phyloP scores from a whole-genome alignment of 257 asterid genomes.

The Solanum chiquidenum region DNA sequence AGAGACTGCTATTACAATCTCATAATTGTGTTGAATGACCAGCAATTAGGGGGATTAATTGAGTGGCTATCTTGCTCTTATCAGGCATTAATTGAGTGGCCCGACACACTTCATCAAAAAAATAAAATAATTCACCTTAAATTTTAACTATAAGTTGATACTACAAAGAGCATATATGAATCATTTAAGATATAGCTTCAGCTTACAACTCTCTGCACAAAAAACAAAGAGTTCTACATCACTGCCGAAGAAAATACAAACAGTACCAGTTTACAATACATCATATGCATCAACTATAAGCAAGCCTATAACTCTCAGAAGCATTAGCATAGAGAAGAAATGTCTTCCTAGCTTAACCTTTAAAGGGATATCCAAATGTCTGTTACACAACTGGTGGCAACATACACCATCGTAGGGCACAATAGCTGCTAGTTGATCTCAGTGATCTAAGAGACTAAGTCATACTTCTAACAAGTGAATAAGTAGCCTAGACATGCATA shows the following conservation, averaged over 20 bases:
- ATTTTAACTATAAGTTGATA: neutral
- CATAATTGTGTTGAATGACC: neutral
- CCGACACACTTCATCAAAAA: neutral
- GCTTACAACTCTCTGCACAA: neutral
- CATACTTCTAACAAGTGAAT: neutral
- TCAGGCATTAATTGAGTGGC: neutral
- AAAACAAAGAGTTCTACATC: neutral
- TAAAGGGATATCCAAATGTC: neutral
- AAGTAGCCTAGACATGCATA: neutral
- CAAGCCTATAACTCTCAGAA: neutral
- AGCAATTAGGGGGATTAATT: neutral
- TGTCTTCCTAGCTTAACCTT: neutral
- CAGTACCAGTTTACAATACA: neutral
- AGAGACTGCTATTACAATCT: neutral
- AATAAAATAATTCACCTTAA: neutral
- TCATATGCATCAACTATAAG: neutral
- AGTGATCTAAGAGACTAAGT: neutral
- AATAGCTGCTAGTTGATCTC: neutral
- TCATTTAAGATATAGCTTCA: neutral
- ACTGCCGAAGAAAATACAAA: neutral
- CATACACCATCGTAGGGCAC: neutral
- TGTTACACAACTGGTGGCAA: neutral
- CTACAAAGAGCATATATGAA: neutral
- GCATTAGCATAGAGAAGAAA: neutral
- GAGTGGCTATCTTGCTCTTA: neutral